Percentiles rank a stretch among this genome's conserved stretches.
phyloP scores from a whole-genome alignment of 2,329 filamentous ascomycete genomes.

The Cladosporium sp. region DNA sequence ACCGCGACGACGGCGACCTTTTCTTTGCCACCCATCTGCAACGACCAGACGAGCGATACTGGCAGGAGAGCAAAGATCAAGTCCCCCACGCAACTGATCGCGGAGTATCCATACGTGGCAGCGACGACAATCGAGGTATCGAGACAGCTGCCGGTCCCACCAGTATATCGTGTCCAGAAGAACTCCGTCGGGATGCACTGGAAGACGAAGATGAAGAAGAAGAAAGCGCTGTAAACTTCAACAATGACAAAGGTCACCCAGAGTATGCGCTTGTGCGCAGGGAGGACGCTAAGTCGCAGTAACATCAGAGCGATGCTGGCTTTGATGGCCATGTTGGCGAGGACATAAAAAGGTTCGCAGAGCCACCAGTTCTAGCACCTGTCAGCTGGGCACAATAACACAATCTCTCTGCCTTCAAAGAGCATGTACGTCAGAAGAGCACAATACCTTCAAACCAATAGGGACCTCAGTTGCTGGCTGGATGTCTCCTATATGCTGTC shows the following conservation, averaged over 20 bases:
- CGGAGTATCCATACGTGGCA: constrained; percentile 17
- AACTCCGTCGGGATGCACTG: constrained; percentile 16
- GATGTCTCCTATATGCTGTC: constrained; percentile 14
- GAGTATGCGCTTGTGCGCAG: constrained; percentile 10
- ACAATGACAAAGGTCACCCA: constrained; percentile 13
- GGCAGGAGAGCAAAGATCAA: constrained; percentile 25
- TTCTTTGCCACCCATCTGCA: constrained; percentile 25
- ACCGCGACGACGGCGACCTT: constrained; percentile 30
- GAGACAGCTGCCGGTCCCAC: constrained; percentile 13
- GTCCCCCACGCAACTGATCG: constrained; percentile 16
- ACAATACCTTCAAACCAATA: constrained; percentile 12
- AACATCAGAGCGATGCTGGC: constrained; percentile 19
- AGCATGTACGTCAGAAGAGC: background rate
- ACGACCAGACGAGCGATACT: constrained; percentile 26
- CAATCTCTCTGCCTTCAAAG: background rate
- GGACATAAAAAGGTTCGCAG: constrained; percentile 21
- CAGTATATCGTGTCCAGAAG: constrained; percentile 18
- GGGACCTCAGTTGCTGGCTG: constrained; percentile 12
- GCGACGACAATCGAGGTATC: constrained; percentile 10
- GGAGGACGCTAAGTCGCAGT: constrained; percentile 15
- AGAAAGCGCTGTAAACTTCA: constrained; percentile 15
- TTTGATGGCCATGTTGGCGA: constrained; percentile 21
- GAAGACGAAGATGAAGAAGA: constrained; percentile 20
- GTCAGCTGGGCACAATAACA: background rate
- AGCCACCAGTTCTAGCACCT: constrained; percentile 33